phyloP scores from a whole-genome alignment of 2,329 filamentous ascomycete genomes.

The Ramularia endophylla region DNA sequence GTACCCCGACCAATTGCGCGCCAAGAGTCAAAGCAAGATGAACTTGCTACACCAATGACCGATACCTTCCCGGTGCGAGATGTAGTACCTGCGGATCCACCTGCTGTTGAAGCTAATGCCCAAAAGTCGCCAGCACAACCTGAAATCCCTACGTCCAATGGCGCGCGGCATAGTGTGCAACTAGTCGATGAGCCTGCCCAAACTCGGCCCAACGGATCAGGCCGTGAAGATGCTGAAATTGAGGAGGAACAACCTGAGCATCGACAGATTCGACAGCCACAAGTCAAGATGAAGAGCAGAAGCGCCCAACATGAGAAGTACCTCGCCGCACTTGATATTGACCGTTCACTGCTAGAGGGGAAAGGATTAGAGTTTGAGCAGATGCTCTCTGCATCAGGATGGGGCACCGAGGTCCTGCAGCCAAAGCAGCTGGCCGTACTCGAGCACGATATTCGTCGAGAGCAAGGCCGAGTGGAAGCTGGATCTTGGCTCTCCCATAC shows the following conservation, averaged over 20 bases:
- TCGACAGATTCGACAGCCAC: constrained; percentile 22
- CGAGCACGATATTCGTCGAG: constrained; percentile 75
- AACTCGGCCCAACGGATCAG: constrained; percentile 11
- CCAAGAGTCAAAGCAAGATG: constrained; percentile 12
- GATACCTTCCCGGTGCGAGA: not conserved
- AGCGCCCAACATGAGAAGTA: constrained; percentile 74
- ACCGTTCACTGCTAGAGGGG: constrained; percentile 68
- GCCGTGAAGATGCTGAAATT: constrained; percentile 9
- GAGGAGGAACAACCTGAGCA: constrained; percentile 20
- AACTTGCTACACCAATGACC: constrained; percentile 1
- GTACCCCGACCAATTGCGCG: constrained; percentile 64
- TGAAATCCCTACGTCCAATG: constrained; percentile 4
- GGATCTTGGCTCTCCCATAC: constrained; percentile 83
- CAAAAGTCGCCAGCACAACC: constrained; percentile 21
- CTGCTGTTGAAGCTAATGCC: constrained; percentile 23
- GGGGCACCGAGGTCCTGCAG: constrained; percentile 72
- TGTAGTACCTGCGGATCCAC: constrained; percentile 12
- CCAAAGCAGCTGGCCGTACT: constrained; percentile 71
- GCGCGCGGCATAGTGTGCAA: constrained; percentile 14
- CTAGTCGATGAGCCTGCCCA: constrained; percentile 19
- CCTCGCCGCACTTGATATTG: constrained; percentile 69
- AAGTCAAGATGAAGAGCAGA: constrained; percentile 46
- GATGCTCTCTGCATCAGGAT: constrained; percentile 80
- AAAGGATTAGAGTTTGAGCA: constrained; percentile 74
- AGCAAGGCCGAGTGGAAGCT: constrained; percentile 84